Conservation (phyloP, 2,329 filamentous ascomycete genomes). For the Diplocarpon rosae region DNA sequence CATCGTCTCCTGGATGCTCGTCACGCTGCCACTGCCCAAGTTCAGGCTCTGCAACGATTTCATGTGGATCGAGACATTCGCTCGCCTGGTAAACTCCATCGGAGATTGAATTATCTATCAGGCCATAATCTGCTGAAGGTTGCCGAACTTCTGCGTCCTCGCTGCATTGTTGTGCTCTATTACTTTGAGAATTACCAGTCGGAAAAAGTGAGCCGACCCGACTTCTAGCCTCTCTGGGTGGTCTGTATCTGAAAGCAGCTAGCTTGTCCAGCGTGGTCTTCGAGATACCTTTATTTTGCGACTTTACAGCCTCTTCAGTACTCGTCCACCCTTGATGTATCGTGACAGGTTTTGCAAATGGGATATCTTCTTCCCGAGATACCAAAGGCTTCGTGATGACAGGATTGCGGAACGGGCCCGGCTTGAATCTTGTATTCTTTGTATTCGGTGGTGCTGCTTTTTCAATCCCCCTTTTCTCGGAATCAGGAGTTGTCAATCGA, state of each 20-base stretch:
- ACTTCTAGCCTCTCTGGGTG: background rate
- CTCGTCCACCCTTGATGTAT: slow-evolving; percentile 19
- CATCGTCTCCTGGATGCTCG: background rate
- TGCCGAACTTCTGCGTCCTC: background rate
- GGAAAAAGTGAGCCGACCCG: background rate
- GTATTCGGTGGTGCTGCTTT: slow-evolving; percentile 1
- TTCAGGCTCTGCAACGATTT: background rate
- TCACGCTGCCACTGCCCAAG: background rate
- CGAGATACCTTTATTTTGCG: slow-evolving; percentile 8
- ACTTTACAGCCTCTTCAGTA: slow-evolving; percentile 21
- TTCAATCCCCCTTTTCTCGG: slow-evolving; percentile 7
- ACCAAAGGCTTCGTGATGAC: slow-evolving; percentile 17
- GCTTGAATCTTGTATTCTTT: slow-evolving; percentile 7
- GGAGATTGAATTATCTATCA: background rate
- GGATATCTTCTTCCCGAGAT: background rate
- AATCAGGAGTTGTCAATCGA: slow-evolving; percentile 13
- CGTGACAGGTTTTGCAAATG: slow-evolving; percentile 5
- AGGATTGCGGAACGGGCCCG: slow-evolving; percentile 14
- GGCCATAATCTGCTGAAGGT: background rate
- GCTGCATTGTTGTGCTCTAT: background rate
- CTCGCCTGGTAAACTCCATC: background rate
- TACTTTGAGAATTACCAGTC: background rate
- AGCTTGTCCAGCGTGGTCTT: slow-evolving; percentile 23
- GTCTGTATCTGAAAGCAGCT: slow-evolving; percentile 13
- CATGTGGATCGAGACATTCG: background rate